A percentile compares a stretch with the other conserved stretches of the same genome.
phyloP scores from a whole-genome alignment of 2,329 filamentous ascomycete genomes.

The Raffaelea arxii region DNA sequence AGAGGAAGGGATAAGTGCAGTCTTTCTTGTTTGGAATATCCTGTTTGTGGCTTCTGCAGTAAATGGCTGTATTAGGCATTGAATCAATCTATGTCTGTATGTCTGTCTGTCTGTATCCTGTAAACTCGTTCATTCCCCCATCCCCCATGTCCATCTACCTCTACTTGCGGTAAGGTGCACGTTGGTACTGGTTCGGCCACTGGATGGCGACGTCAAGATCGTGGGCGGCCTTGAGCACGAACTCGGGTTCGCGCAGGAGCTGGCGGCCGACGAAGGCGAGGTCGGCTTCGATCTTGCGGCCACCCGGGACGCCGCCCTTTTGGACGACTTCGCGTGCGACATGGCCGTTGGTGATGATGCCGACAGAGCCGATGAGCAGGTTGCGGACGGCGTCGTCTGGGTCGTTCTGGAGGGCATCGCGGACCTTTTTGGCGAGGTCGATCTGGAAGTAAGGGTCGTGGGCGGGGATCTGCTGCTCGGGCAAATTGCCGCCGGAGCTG shows the following conservation, averaged over 20 bases:
- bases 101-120: too few relatives aligned
- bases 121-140: too few relatives aligned
- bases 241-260: conserved; percentile 74
- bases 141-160: too few relatives aligned
- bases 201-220: conserved; percentile 61
- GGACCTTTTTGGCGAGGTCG: conserved; percentile 61
- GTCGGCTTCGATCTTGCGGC: conserved; percentile 44
- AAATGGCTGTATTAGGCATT: too few relatives aligned
- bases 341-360: conserved; percentile 59
- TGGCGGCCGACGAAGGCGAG: conserved; percentile 64
- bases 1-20: too few relatives aligned
- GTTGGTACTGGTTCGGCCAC: conserved; percentile 58
- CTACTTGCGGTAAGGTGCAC: conserved; percentile 18
- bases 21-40: too few relatives aligned
- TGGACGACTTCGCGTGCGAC: conserved; percentile 53
- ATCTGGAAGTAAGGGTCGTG: conserved; percentile 64
- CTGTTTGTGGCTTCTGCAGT: too few relatives aligned
- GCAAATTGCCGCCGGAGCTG: conserved; percentile 63
- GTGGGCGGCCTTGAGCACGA: conserved; percentile 64
- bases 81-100: too few relatives aligned
- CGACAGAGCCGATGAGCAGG: conserved; percentile 65
- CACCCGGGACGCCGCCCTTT: conserved; percentile 23
- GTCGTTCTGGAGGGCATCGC: conserved; percentile 48
- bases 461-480: conserved; percentile 47
- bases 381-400: conserved; percentile 32